Evolutionary conservation across 1,284 basidiomycete genomes (phyloP).

Genomic region (Boletus smithii): DNA sequence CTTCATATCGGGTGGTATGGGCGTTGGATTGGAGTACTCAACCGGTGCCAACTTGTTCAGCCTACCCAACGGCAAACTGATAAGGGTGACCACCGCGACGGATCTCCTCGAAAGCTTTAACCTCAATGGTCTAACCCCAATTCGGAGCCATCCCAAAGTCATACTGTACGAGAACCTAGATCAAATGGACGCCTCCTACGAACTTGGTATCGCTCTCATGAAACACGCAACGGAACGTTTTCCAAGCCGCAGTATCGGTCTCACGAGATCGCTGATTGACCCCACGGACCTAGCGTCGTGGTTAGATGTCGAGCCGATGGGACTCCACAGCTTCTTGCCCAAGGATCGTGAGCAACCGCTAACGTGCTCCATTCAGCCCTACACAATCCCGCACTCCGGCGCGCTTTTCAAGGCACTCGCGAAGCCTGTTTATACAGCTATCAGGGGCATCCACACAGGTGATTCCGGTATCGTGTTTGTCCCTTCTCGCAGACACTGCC

Average conservation of each 20-base stretch:
- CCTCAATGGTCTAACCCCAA: slow-evolving; percentile 24
- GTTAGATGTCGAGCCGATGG: slow-evolving; percentile 70
- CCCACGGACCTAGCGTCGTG: slow-evolving; percentile 79
- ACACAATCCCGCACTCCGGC: slow-evolving; percentile 84
- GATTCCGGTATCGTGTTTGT: slow-evolving; percentile 83
- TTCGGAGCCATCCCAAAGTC: slow-evolving; percentile 52
- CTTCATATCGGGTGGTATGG: slow-evolving; percentile 36
- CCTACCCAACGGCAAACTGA: slow-evolving; percentile 38
- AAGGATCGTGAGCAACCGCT: slow-evolving; percentile 83
- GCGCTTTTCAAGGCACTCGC: slow-evolving; percentile 90
- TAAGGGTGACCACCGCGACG: slow-evolving; percentile 55
- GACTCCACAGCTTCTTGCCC: slow-evolving; percentile 78
- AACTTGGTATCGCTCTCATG: slow-evolving; percentile 74
- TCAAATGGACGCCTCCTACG: slow-evolving; percentile 79
- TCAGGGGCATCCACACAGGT: slow-evolving; percentile 42
- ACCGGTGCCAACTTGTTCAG: slow-evolving; percentile 34
- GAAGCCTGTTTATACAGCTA: slow-evolving; percentile 81
- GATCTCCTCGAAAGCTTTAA: slow-evolving; percentile 42
- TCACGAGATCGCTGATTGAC: slow-evolving; percentile 80
- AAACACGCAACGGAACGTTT: slow-evolving; percentile 57
- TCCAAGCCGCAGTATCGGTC: slow-evolving; percentile 74
- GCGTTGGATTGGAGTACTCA: slow-evolving; percentile 45
- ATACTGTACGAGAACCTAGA: slow-evolving; percentile 88
- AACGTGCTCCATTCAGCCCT: slow-evolving; percentile 67
- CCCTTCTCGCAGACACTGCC: slow-evolving; percentile 81